phyloP scores from a whole-genome alignment of 495 filamentous ascomycete genomes.

The Penicillium samsonianum region DNA sequence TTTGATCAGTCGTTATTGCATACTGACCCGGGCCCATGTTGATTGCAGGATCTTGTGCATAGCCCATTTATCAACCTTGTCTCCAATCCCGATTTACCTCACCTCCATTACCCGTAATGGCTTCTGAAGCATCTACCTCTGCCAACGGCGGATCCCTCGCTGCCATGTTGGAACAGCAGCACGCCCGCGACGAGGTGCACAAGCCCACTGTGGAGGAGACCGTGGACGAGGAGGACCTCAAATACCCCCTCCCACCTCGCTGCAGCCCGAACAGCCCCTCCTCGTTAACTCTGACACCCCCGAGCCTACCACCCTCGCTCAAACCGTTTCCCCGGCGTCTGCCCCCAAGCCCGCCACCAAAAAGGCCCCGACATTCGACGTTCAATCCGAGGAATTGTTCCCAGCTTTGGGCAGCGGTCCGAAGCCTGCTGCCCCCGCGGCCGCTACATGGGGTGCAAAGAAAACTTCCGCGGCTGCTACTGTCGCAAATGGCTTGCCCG shows the following conservation, averaged over 20 bases:
- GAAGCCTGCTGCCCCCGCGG: constrained; percentile 59
- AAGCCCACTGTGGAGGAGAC: constrained; percentile 75
- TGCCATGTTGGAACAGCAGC: constrained; percentile 75
- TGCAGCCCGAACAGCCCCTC: constrained; percentile 35
- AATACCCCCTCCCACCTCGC: constrained; percentile 55
- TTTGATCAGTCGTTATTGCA: constrained; percentile 12
- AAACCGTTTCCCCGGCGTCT: constrained; percentile 25
- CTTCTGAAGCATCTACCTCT: constrained; percentile 44
- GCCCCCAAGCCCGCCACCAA: constrained; percentile 44
- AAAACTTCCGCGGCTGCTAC: constrained; percentile 57
- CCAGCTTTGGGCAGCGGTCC: constrained; percentile 78
- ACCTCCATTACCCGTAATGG: constrained; percentile 38
- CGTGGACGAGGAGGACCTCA: constrained; percentile 74
- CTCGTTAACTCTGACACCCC: constrained; percentile 23
- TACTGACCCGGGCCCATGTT: constrained; percentile 23
- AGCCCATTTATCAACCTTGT: constrained; percentile 9
- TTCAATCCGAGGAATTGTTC: constrained; percentile 85
- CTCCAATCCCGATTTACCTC: constrained; percentile 5
- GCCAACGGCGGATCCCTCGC: constrained; percentile 57
- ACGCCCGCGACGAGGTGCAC: constrained; percentile 65
- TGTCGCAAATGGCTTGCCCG: constrained; percentile 57
- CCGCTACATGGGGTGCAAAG: constrained; percentile 70
- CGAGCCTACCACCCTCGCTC: constrained; percentile 19
- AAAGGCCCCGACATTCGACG: constrained; percentile 61
- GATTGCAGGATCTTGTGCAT: constrained; percentile 24